Conservation (phyloP, 371 early-diverging fungal genomes). For the Rhizopus sp. region DNA sequence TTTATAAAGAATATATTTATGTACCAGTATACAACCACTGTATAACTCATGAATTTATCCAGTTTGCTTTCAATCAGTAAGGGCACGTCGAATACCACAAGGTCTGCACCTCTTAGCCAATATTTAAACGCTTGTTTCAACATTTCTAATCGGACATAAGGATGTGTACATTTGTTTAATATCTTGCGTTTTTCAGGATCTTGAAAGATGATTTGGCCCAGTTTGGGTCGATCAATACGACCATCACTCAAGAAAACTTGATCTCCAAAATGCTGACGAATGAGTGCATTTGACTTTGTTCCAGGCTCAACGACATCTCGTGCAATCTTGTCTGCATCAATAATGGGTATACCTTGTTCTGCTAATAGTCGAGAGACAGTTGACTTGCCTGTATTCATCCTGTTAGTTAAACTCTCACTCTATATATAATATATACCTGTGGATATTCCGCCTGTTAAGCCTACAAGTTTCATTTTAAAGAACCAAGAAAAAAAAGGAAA, state of each 20-base stretch:
- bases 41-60: constrained; percentile 67
- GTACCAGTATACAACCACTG: constrained; percentile 85
- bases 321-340: constrained; percentile 93
- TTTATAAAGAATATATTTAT: background rate
- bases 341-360: constrained; percentile 68
- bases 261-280: constrained; percentile 77
- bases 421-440: constrained; percentile 61
- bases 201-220: constrained; percentile 81
- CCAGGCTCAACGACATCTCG: constrained; percentile 85
- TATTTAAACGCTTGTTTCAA: constrained; percentile 64
- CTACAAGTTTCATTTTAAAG: constrained; percentile 76
- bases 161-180: constrained; percentile 88
- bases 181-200: constrained; percentile 70
- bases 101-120: constrained; percentile 67
- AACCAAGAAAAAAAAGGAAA: constrained; percentile 1
- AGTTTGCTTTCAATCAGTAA: constrained; percentile 86
- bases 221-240: constrained; percentile 71
- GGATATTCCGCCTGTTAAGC: constrained; percentile 93
- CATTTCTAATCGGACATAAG: constrained; percentile 80
- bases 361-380: constrained; percentile 74
- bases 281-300: constrained; percentile 65
- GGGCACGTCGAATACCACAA: constrained; percentile 92
- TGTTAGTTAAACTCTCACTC: too few relatives aligned
- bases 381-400: constrained; percentile 62
- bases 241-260: constrained; percentile 62